Conservation (phyloP, 1,284 basidiomycete species). For the Pyrrhoderma lamaoense region DNA sequence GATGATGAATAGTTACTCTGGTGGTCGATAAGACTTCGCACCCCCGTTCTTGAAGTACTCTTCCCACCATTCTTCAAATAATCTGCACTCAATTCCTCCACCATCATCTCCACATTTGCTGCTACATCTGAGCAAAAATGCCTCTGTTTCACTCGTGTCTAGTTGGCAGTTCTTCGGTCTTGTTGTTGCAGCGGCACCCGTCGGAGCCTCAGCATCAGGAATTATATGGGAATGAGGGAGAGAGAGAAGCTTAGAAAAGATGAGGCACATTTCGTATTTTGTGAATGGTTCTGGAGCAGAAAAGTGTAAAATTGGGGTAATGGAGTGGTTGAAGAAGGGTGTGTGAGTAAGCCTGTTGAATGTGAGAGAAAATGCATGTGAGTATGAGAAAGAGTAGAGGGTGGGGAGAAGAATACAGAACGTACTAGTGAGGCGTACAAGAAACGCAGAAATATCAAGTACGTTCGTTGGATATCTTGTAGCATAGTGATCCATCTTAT, state of each 20-base stretch:
- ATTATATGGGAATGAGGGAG: constrained; percentile 60
- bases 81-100: constrained; percentile 50
- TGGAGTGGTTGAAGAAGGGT: constrained; percentile 29
- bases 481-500: constrained; percentile 85
- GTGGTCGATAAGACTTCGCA: neutral
- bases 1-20: no score
- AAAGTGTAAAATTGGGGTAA: constrained; percentile 71
- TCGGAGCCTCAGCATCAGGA: constrained; percentile 58
- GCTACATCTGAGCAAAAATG: no score
- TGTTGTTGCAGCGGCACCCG: constrained; percentile 48
- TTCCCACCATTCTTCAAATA: constrained; percentile 76
- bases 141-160: constrained; percentile 60
- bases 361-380: constrained; percentile 17
- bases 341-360: constrained; percentile 19
- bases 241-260: constrained; percentile 61
- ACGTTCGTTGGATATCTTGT: constrained; percentile 78
- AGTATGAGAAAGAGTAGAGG: neutral
- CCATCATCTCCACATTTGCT: no score
- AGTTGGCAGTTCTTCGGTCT: constrained; percentile 69
- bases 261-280: constrained; percentile 78
- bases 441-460: constrained; percentile 67
- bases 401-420: constrained; percentile 14
- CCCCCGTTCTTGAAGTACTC: constrained; percentile 25
- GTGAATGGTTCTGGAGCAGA: constrained; percentile 70
- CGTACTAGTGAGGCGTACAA: constrained; percentile 58